Conservation (phyloP, 371 early-diverging fungal genomes). For the Rhizopus delemar region DNA sequence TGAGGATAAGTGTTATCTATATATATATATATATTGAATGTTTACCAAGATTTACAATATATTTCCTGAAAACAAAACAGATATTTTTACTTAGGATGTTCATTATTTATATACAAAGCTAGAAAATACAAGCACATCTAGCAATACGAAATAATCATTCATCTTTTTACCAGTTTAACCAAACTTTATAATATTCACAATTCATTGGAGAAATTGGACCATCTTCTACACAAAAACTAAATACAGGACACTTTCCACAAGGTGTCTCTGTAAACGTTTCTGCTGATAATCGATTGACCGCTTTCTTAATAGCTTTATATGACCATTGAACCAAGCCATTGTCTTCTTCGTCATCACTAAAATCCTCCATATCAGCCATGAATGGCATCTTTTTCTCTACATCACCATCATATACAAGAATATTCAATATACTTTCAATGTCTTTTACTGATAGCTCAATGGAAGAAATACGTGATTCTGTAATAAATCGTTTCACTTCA, state of each 20-base stretch:
- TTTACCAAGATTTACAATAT: too few relatives aligned
- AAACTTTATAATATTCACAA: constrained; percentile 77
- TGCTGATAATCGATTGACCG: constrained; percentile 42
- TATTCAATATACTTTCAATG: constrained; percentile 80
- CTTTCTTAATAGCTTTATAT: constrained; percentile 71
- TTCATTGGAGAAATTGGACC: constrained; percentile 77
- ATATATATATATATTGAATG: too few relatives aligned
- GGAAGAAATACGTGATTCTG: constrained; percentile 69
- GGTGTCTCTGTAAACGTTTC: constrained; percentile 76
- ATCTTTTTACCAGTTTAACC: constrained; percentile 60
- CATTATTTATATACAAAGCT: too few relatives aligned
- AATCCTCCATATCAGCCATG: constrained; percentile 53
- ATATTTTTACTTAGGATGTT: too few relatives aligned
- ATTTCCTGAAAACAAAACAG: too few relatives aligned
- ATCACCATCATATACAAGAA: constrained; percentile 89
- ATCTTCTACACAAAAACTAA: constrained; percentile 66
- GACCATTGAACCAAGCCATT: constrained; percentile 60
- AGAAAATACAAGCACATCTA: too few relatives aligned
- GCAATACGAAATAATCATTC: too few relatives aligned
- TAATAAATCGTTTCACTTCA: constrained; percentile 71
- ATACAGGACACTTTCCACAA: constrained; percentile 83
- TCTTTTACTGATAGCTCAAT: constrained; percentile 77
- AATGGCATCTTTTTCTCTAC: constrained; percentile 67
- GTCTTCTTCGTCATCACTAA: constrained; percentile 61
- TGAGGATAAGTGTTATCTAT: too few relatives aligned